Evolutionary conservation across 805 yeast species (phyloP), one percentile per base, ranked within the genome.

Genomic region (Diddensiella santjacobensis): DNA sequence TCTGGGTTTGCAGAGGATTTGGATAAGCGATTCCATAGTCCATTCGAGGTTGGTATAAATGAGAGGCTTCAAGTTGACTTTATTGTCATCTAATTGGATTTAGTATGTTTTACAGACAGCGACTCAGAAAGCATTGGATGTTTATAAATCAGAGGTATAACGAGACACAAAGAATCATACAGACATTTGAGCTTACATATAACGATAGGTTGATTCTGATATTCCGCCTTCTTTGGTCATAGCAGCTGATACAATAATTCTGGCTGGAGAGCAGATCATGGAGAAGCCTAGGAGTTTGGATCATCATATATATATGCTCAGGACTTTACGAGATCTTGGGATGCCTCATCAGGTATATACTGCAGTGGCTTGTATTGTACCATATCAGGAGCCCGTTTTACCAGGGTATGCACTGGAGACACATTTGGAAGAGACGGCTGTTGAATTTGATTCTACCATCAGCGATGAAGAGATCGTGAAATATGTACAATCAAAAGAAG

Each of bases 211-310:
- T 31, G 68, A 66, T 41, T 58, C 63, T 17, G 64, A 61, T 47
- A 53, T 48, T 15, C 65, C 66, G 18, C 69, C 69, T 3, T 61
- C 47, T 11, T 54, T 66, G 23, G 66, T 64, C 26, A 55, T 65
- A 24, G 69, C 95, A 1, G 91, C 96, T 1, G 99, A 91, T 65
- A 91, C 99, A 0, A 69, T 80, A 1, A 76, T 93, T 3, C 77
- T 74, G 13, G 78, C 78, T 33, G 72, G 78, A 46, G 71, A 78
- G 33, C 55, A 65, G 3, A 79, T 90, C 8, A 77, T 78, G 53
- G 99, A 91, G 62, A 91, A 91, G 64, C 99, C 99, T 0, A 71
- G 68, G n/a, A 68, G 68, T 3, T 68, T 75, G 6, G 71, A 65
- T 11, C 74, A 77, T 3, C 82, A 79, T 48, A 71, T 81, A 40